Percentiles rank a stretch among this genome's conserved stretches.
phyloP scores from a whole-genome alignment of 352 stramenopile species.

The Globisporangium heterothallicum region DNA sequence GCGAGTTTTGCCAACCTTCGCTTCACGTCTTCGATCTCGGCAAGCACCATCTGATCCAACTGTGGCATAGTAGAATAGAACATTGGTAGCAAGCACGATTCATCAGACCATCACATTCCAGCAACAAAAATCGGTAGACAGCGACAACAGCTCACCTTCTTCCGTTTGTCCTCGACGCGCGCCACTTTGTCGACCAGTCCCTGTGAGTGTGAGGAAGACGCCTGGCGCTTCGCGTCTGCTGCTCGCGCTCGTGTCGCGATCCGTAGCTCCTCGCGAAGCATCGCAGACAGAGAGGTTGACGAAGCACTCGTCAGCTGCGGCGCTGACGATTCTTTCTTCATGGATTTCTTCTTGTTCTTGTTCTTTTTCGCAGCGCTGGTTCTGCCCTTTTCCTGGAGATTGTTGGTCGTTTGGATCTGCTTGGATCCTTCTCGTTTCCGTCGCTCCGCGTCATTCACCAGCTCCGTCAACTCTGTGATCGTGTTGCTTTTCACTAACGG shows the following conservation, averaged over 20 bases:
- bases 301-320: background rate
- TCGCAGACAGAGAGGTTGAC: conserved; percentile 24
- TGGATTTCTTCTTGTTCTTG: conserved; percentile 2
- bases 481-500: conserved; percentile 9
- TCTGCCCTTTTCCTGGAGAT: background rate
- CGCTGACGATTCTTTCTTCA: background rate
- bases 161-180: conserved; percentile 47
- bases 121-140: background rate
- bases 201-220: conserved; percentile 15
- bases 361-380: background rate
- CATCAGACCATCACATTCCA: background rate
- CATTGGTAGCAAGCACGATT: background rate
- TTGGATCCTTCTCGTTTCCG: conserved; percentile 18
- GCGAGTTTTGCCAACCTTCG: conserved; percentile 49
- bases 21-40: conserved; percentile 63
- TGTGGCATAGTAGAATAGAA: conserved; percentile 7
- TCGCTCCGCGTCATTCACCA: conserved; percentile 30
- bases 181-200: conserved; percentile 40
- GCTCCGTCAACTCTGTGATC: conserved; percentile 18
- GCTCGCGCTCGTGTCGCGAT: conserved; percentile 12
- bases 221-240: background rate
- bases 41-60: conserved; percentile 57
- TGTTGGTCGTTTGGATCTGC: background rate
- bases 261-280: conserved; percentile 32
- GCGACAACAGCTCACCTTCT: conserved; percentile 32